Conservation (phyloP, 1,284 basidiomycete species). For the Grifola frondosa region DNA sequence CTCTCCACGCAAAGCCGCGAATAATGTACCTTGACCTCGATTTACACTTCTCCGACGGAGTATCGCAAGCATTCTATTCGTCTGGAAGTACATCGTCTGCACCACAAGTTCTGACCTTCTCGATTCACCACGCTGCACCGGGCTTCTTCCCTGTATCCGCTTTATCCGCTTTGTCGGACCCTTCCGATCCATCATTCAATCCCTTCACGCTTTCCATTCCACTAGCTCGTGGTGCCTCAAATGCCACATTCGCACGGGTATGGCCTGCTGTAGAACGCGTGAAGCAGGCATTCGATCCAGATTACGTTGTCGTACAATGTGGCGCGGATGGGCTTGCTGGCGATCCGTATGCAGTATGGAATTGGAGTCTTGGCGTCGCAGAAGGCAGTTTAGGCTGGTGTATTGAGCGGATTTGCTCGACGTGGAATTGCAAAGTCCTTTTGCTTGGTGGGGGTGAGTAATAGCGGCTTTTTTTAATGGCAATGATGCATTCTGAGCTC, state of each 20-base stretch:
- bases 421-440: constrained; percentile 61
- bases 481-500: constrained; percentile 7
- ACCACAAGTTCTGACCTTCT: constrained; percentile 75
- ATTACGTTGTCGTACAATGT: constrained; percentile 82
- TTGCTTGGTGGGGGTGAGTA: constrained; percentile 64
- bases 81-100: constrained; percentile 13
- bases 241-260: constrained; percentile 57
- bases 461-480: constrained; percentile 1
- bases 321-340: constrained; percentile 85
- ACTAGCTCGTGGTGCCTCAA: constrained; percentile 64
- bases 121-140: constrained; percentile 78
- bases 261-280: constrained; percentile 67
- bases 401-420: constrained; percentile 50
- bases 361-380: constrained; percentile 63
- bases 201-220: constrained; percentile 80
- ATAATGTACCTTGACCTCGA: constrained; percentile 92
- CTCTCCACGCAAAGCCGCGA: constrained; percentile 46
- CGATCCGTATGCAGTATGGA: constrained; percentile 79
- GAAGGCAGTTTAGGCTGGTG: constrained; percentile 74
- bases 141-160: constrained; percentile 81
- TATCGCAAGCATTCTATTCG: constrained; percentile 71
- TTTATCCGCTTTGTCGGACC: constrained; percentile 49
- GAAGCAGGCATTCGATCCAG: constrained; percentile 65
- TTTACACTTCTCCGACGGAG: constrained; percentile 89
- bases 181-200: constrained; percentile 45